These are phyloP conservation scores for Aureobasidium uvarum DNA, from an alignment of 2,329 filamentous ascomycete species.

Conservation along the genomic window DNA sequence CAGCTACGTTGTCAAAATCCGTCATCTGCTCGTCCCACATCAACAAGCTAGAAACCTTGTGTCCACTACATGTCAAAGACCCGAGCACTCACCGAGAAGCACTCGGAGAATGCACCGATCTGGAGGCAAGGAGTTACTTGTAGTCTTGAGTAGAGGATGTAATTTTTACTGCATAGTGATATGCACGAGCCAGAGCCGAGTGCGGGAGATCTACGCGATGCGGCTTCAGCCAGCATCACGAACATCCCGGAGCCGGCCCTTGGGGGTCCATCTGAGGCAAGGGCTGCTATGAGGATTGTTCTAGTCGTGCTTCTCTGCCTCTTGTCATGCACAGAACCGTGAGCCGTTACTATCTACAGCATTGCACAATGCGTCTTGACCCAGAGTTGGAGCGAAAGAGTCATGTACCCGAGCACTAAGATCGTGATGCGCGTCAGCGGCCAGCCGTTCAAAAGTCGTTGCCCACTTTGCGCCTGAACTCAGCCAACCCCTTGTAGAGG, in stretches of 20 bases:
- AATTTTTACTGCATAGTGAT: background rate
- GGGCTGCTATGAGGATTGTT: background rate
- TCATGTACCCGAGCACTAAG: background rate
- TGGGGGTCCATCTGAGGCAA: background rate
- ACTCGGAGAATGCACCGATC: background rate
- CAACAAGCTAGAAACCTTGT: background rate
- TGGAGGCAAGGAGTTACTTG: background rate
- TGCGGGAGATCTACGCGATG: slow-evolving; percentile 14
- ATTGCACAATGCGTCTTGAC: background rate
- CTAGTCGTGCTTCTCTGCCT: background rate
- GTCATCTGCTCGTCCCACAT: background rate
- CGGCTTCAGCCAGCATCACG: background rate
- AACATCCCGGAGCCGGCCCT: background rate
- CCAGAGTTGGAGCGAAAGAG: background rate
- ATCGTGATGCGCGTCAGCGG: slow-evolving; percentile 2
- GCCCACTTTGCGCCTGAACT: slow-evolving; percentile 1
- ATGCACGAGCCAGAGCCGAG: background rate
- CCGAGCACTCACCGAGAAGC: background rate
- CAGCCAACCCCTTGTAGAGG: background rate
- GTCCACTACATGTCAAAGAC: background rate
- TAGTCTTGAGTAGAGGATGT: background rate
- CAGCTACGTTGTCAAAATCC: background rate
- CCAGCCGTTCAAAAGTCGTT: slow-evolving; percentile 12
- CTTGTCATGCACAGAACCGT: background rate
- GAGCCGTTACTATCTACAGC: background rate